Evolutionary conservation across 2,329 filamentous ascomycete species (phyloP).

Genomic region (Fusarium sp.): DNA sequence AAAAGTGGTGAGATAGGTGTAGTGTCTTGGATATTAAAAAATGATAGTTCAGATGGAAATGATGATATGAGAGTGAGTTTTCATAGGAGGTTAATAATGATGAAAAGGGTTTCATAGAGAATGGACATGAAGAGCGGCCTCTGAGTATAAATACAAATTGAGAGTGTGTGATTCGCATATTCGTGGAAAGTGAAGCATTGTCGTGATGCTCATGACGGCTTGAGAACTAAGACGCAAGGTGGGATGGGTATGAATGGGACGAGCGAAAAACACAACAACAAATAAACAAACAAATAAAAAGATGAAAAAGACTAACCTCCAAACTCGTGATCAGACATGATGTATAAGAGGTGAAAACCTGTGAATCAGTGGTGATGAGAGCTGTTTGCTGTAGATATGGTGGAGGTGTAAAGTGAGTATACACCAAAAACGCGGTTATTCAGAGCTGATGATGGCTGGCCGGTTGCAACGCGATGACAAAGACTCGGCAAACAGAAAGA

Average conservation of each 20-base stretch:
- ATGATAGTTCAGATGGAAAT: constrained; percentile 26
- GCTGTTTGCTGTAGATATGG: constrained; percentile 27
- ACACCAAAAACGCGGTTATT: constrained; percentile 34
- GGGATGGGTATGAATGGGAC: constrained; percentile 4
- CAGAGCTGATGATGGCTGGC: constrained; percentile 23
- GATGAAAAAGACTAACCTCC: constrained; percentile 62
- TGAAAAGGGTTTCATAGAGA: not conserved
- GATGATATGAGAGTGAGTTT: constrained; percentile 6
- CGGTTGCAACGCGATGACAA: constrained; percentile 24
- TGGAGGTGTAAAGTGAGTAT: constrained; percentile 16
- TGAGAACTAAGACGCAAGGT: constrained; percentile 3
- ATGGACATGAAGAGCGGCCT: not conserved
- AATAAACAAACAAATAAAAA: constrained; percentile 20
- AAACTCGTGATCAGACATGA: constrained; percentile 77
- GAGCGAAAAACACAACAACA: constrained; percentile 2
- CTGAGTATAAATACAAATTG: constrained; percentile 11
- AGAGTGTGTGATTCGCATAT: not conserved
- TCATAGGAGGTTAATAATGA: constrained; percentile 13
- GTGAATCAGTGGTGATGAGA: constrained; percentile 12
- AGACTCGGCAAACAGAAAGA: constrained; percentile 2
- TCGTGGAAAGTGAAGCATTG: constrained; percentile 32
- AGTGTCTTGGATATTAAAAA: constrained; percentile 4
- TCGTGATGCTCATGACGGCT: constrained; percentile 16
- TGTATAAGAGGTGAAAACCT: constrained; percentile 31
- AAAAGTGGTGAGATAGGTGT: constrained; percentile 1